Evolutionary conservation across 768 basidiomycete genomes (phyloP).

Genomic region (Cubamyces sp.): DNA sequence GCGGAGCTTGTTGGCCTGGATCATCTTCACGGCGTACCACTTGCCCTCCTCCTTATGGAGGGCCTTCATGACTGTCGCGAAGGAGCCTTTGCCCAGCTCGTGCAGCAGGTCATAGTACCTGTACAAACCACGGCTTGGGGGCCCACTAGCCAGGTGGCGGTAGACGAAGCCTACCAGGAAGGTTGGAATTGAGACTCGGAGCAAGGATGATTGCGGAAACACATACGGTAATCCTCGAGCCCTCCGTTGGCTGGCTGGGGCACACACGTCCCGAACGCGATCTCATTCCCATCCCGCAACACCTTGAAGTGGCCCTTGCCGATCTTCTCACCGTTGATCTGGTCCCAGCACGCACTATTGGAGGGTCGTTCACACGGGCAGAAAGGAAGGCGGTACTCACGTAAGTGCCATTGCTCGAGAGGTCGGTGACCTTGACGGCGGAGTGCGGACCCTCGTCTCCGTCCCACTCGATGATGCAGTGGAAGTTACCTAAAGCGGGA

Average conservation of each 20-base stretch:
- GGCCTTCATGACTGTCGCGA: conserved; percentile 88
- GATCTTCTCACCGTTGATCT: conserved; percentile 74
- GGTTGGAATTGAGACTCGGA: no score
- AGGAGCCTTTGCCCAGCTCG: conserved; percentile 88
- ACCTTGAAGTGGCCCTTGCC: conserved; percentile 57
- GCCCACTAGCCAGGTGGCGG: conserved; percentile 59
- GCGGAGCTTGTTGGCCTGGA: conserved; percentile 55
- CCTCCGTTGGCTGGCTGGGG: conserved; percentile 46
- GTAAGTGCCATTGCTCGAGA: conserved; percentile 55
- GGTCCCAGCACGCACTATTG: background rate
- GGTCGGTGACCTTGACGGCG: conserved; percentile 54
- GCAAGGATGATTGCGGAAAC: background rate
- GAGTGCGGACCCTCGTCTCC: conserved; percentile 47
- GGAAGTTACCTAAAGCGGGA: conserved; percentile 48
- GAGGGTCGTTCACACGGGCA: background rate
- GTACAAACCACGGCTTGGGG: conserved; percentile 57
- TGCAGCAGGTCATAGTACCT: conserved; percentile 65
- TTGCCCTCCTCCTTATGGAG: conserved; percentile 70
- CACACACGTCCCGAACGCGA: conserved; percentile 74
- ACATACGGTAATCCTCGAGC: conserved; percentile 77
- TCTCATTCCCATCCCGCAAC: conserved; percentile 80
- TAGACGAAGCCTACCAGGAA: conserved; percentile 81
- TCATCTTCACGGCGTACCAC: conserved; percentile 89
- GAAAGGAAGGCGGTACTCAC: conserved; percentile 6
- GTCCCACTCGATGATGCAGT: conserved; percentile 65